Base-by-base conservation (phyloP, 495 filamentous ascomycete species). In the Penicillium crystallinum region DNA sequence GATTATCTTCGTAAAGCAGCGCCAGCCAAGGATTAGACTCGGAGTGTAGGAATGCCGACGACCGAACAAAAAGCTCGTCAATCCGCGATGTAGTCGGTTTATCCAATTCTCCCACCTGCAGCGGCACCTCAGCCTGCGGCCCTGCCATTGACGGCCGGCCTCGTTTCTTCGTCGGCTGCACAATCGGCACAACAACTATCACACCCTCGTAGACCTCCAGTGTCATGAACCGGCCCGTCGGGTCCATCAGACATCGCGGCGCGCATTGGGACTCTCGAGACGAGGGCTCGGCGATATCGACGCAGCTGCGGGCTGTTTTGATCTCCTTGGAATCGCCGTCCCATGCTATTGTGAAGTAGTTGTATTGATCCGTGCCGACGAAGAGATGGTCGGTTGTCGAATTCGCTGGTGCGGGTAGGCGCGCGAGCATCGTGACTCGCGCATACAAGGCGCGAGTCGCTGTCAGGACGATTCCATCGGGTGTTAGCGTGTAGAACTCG, bases 311-410 rank as follows among this genome's bases (percentile, higher is more conserved):
- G 34, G 87, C 76, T 14, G 89, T 95, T 25, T 79, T 78, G 1
- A 95, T 69, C 53, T 78, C 73, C 19, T 74, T 72, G n/a, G 65
- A 76, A 8, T 78, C 60, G 11, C 74, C 53, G 68, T 96, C 85
- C 93, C 93, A 99, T 0, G 77, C 81, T 14, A 96, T 68, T 6
- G 89, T 93, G 63, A 96, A 96, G 69, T 95, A 97, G 52, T 86
- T 84, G 59, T 85, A 88, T 47, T 88, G 84, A 62, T 95, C 86
- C 10, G 93, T 97, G 29, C 89, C 92, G 54, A 99, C 78, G 64
- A 99, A 95, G 57, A 99, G 81, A 57, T 97, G 83, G 56, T 97
- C 91, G 8, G 85, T 91, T 5, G 73, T 62, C 15, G 88, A 81
- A 58, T 86, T 78, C 17, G 79, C 77, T 11, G 91, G 93, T 0